Conservation (phyloP, 2,329 filamentous ascomycete genomes). For the Rhinocladiella mackenziei region DNA sequence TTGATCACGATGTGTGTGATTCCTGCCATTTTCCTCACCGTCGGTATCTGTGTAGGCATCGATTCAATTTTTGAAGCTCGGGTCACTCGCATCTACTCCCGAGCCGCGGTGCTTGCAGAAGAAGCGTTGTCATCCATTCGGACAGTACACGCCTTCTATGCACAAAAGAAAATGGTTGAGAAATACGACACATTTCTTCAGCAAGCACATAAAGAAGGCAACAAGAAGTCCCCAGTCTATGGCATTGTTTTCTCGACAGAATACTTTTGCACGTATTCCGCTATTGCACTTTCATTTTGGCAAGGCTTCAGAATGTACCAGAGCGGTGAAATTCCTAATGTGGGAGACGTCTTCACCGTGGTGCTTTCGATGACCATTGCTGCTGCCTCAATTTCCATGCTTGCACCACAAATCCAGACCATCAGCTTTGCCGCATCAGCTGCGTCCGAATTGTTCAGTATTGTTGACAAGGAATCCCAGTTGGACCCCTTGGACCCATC, state of each 20-base stretch:
- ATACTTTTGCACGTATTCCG: constrained; percentile 59
- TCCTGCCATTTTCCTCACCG: constrained; percentile 40
- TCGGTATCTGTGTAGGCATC: constrained; percentile 28
- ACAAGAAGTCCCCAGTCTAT: constrained; percentile 44
- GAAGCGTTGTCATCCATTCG: constrained; percentile 50
- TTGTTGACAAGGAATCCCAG: constrained; percentile 82
- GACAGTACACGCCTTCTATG: constrained; percentile 50
- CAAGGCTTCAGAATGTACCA: constrained; percentile 33
- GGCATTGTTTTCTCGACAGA: constrained; percentile 43
- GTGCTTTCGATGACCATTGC: constrained; percentile 25
- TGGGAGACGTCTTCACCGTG: constrained; percentile 32
- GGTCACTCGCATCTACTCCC: constrained; percentile 39
- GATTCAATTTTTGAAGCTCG: constrained; percentile 26
- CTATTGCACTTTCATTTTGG: constrained; percentile 56
- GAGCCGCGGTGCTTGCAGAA: constrained; percentile 47
- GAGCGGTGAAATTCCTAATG: constrained; percentile 31
- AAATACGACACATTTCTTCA: constrained; percentile 44
- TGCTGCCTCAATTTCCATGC: constrained; percentile 20
- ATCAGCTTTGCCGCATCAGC: constrained; percentile 43
- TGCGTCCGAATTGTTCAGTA: constrained; percentile 64
- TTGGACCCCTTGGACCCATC: constrained; percentile 69
- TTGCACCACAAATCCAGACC: constrained; percentile 39
- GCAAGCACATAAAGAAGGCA: constrained; percentile 43
- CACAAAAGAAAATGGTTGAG: constrained; percentile 41
- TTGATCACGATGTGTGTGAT: constrained; percentile 47